These are phyloP conservation scores for Zopfochytrium polystomum DNA, from an alignment of 371 early-diverging fungal genomes.

Conservation along the genomic window DNA sequence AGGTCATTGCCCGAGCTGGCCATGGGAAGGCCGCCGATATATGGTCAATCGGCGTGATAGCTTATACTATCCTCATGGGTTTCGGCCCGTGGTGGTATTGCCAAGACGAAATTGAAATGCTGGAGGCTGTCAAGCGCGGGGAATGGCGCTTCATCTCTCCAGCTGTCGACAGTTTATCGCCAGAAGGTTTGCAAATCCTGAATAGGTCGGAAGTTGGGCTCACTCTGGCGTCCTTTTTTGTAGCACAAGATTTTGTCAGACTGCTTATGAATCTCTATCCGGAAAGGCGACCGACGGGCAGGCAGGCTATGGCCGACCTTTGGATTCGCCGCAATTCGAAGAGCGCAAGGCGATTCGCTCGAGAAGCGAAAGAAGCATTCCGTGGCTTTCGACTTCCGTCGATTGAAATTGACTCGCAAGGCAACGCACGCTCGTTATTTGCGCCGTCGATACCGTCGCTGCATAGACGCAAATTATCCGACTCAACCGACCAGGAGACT, in stretches of 20 bases:
- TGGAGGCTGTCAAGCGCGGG: constrained; percentile 33
- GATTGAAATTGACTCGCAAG: too few relatives aligned
- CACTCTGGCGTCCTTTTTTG: not conserved
- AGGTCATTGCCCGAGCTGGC: constrained; percentile 20
- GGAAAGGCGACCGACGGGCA: constrained; percentile 30
- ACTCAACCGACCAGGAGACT: too few relatives aligned
- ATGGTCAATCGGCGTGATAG: constrained; percentile 61
- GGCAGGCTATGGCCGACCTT: constrained; percentile 31
- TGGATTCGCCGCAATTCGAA: too few relatives aligned
- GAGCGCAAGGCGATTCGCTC: too few relatives aligned
- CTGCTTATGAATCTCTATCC: constrained; percentile 30
- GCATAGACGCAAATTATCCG: too few relatives aligned
- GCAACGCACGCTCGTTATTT: too few relatives aligned
- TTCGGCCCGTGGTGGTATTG: constrained; percentile 52
- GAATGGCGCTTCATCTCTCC: constrained; percentile 36
- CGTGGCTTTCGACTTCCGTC: too few relatives aligned
- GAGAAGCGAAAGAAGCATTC: too few relatives aligned
- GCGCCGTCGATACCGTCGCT: too few relatives aligned
- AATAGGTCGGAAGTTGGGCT: too few relatives aligned
- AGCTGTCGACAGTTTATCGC: constrained; percentile 33
- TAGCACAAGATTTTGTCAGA: constrained; percentile 39
- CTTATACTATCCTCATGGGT: constrained; percentile 45
- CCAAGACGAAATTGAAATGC: constrained; percentile 32
- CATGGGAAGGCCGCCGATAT: constrained; percentile 53
- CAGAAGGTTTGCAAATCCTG: constrained; percentile 20